Percentiles rank a stretch among this genome's conserved stretches.
Evolutionary conservation across 2,329 filamentous ascomycete genomes (phyloP).

Genomic region (Plenodomus biglobosus): DNA sequence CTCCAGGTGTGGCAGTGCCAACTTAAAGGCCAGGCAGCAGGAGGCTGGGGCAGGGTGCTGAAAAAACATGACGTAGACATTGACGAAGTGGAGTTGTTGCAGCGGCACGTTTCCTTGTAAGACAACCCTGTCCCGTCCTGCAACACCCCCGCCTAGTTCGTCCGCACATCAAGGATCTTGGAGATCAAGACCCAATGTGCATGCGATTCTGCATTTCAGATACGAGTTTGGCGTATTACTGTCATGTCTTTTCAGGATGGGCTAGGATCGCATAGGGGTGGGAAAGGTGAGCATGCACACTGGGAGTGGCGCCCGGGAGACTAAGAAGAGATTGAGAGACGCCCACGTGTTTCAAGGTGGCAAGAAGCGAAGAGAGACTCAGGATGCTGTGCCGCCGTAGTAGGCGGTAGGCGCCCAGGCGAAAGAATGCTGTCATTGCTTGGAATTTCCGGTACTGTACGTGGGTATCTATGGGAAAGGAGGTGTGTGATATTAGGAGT

Average conservation of each 20-base stretch:
- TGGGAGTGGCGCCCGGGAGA: neutral
- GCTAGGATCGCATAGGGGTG: neutral
- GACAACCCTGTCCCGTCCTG: conserved; percentile 30
- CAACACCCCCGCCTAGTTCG: conserved; percentile 20
- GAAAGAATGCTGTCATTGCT: neutral
- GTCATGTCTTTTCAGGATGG: conserved; percentile 3
- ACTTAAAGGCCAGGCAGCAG: conserved; percentile 25
- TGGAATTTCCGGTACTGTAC: neutral
- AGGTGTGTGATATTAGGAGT: neutral
- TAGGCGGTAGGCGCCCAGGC: neutral
- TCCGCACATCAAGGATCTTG: conserved; percentile 25
- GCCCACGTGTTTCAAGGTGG: neutral
- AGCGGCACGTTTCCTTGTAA: conserved; percentile 25
- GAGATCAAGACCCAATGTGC: conserved; percentile 33
- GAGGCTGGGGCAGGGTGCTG: conserved; percentile 27
- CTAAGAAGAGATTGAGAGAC: neutral
- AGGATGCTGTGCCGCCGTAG: neutral
- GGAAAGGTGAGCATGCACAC: neutral
- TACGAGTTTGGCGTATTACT: conserved; percentile 14
- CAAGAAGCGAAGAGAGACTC: neutral
- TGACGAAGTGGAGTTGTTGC: conserved; percentile 22
- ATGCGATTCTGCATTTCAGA: conserved; percentile 19
- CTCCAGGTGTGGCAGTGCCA: conserved; percentile 23
- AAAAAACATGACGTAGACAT: conserved; percentile 34
- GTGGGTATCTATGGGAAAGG: neutral